Conservation (phyloP, 768 basidiomycete genomes). For the Boletus speciosus region DNA sequence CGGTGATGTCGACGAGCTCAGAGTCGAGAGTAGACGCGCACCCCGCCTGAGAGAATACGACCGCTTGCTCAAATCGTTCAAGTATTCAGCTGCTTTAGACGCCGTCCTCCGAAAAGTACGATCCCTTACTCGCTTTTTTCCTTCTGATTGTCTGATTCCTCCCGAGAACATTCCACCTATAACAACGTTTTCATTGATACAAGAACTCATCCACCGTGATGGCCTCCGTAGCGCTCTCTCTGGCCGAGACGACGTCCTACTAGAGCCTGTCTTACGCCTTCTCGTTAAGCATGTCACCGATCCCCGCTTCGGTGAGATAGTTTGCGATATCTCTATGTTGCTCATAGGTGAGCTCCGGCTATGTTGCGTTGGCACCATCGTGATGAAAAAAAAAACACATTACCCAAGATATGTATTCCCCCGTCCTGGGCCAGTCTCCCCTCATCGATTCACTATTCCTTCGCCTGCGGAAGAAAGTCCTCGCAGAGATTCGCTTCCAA, state of each 20-base stretch:
- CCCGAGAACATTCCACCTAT: slow-evolving; percentile 77
- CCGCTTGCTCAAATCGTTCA: slow-evolving; percentile 83
- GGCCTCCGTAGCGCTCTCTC: slow-evolving; percentile 82
- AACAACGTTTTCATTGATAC: slow-evolving; percentile 85
- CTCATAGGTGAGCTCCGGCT: slow-evolving; percentile 67
- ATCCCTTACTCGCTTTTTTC: not conserved
- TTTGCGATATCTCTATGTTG: slow-evolving; percentile 72
- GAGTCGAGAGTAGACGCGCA: slow-evolving; percentile 67
- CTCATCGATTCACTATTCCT: slow-evolving; percentile 84
- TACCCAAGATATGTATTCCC: slow-evolving; percentile 78
- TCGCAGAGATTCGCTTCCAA: slow-evolving; percentile 84
- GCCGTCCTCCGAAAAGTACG: slow-evolving; percentile 81
- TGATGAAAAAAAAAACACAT: slow-evolving; percentile 4
- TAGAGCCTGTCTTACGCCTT: slow-evolving; percentile 88
- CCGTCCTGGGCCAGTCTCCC: slow-evolving; percentile 92
- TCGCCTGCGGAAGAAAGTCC: slow-evolving; percentile 78
- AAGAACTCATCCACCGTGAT: slow-evolving; percentile 90
- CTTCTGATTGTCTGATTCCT: not conserved
- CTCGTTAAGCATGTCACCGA: slow-evolving; percentile 83
- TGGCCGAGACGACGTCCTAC: slow-evolving; percentile 88
- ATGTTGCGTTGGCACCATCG: not conserved
- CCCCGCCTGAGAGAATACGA: slow-evolving; percentile 85
- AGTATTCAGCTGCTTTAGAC: slow-evolving; percentile 92
- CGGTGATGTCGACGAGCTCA: slow-evolving; percentile 71
- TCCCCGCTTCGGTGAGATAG: slow-evolving; percentile 90